Percentiles rank a stretch among this genome's conserved stretches.
phyloP scores from a whole-genome alignment of 352 stramenopile genomes.

The Phytophthora europaea region DNA sequence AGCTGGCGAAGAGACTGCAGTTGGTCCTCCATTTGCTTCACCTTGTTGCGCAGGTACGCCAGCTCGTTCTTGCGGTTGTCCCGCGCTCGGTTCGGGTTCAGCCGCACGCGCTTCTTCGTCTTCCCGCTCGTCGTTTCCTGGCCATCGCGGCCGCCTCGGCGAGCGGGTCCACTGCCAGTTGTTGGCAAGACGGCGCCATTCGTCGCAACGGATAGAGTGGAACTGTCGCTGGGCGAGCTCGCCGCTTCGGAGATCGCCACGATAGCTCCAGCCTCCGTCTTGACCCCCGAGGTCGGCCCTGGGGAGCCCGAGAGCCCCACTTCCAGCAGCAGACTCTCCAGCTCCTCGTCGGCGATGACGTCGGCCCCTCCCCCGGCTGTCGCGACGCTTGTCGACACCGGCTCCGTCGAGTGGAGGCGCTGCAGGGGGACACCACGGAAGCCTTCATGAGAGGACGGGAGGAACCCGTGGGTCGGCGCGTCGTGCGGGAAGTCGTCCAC shows the following conservation, averaged over 20 bases:
- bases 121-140: conserved; percentile 25
- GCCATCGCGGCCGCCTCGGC: conserved; percentile 1
- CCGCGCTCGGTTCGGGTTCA: conserved; percentile 51
- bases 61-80: conserved; percentile 56
- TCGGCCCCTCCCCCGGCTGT: conserved; percentile 22
- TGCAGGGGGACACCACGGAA: background rate
- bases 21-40: conserved; percentile 52
- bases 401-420: background rate
- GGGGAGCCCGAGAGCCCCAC: conserved; percentile 32
- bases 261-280: conserved; percentile 2
- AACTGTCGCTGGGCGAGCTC: conserved; percentile 2
- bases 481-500: conserved; percentile 40
- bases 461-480: background rate
- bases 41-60: conserved; percentile 54
- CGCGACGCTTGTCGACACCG: background rate
- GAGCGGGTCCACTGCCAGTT: background rate
- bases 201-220: background rate
- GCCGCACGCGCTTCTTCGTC: conserved; percentile 31
- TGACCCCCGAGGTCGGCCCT: background rate
- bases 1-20: conserved; percentile 40
- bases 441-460: background rate
- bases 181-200: conserved; percentile 6
- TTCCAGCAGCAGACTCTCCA: conserved; percentile 41
- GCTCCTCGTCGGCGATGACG: conserved; percentile 36
- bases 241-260: background rate